Base-by-base conservation (phyloP, 2,329 filamentous ascomycete species). In the Nannizzia gypsea region DNA sequence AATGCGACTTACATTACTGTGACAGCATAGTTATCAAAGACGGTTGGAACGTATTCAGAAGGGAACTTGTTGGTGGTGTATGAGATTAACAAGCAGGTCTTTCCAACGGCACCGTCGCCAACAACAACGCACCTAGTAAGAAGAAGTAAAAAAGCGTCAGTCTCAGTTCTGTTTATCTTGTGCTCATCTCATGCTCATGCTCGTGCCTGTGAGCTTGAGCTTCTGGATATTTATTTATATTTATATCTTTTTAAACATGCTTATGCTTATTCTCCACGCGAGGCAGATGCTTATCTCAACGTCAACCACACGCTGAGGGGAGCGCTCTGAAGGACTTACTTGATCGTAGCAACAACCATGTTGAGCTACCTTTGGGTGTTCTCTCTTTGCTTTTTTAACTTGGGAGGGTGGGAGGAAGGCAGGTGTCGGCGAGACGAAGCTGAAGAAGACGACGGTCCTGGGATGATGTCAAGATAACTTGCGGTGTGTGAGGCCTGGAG, bases 11-110 rank as follows among this genome's bases (percentile, higher is more conserved):
- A 96, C 93, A 99, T 99, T 67, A 99, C 93, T 66, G 93, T 99
- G 74, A 99, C 93, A 61, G 93, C 93, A 83, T 99, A 99, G 79
- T 99, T 99, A 77, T 99, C 93, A 76, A 99, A 99, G 65, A 99
- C 93, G 31, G 93, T 99, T 58, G 93, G 93, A 61, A 99, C 93
- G 76, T 99, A 99, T 91, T 99, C 93, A 70, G 91, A 96, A 38
- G 93, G 93, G 76, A 99, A 99, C 72, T 97, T 97, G 83, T 99
- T 99, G 65, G 93, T 99, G 66, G 93, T 99, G 78, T 99, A 99
- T 74, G 90, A 95, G 79, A 99, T 99, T 73, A 99, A 85, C 66
- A 99, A 85, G 78, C 93, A 99, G 67, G 93, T 99, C 83, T 99
- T 99, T 76, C 93, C 93, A 68, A 99, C 93, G 66, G 93, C 93